These are phyloP conservation scores for Flaveria brownii DNA, from an alignment of 129 eudicot species.

Conservation along the genomic window DNA sequence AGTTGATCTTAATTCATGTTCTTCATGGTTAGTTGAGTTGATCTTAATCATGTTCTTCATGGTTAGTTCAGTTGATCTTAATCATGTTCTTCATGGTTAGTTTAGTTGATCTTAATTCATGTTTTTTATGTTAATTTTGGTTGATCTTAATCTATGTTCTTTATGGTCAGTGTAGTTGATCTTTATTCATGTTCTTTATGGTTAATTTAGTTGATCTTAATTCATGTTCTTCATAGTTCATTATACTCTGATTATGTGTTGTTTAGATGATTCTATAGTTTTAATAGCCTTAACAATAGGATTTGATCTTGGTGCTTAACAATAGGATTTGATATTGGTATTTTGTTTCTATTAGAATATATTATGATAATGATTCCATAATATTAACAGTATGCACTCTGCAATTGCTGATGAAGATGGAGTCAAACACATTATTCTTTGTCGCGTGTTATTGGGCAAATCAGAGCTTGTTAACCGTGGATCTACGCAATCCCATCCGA, in stretches of 20 bases:
- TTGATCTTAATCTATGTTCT: no score
- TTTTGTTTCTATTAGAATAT: not conserved
- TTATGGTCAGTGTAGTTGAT: no score
- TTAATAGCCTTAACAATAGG: not conserved
- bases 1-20: not conserved
- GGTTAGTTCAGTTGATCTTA: not conserved
- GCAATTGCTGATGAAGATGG: conserved; percentile 59
- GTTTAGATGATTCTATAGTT: not conserved
- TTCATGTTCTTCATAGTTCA: not conserved
- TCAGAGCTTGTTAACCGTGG: conserved; percentile 53
- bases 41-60: conserved; percentile 2
- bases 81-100: no score
- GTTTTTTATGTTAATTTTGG: no score
- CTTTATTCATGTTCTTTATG: no score
- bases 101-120: no score
- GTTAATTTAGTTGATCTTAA: not conserved
- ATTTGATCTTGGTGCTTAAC: not conserved
- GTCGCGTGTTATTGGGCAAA: conserved; percentile 73
- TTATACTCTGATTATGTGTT: not conserved
- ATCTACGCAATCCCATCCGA: conserved; percentile 60
- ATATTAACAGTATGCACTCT: conserved; percentile 45
- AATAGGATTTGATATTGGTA: not conserved
- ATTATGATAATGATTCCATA: not conserved
- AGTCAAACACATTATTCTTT: conserved; percentile 54
- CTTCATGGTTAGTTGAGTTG: not conserved